Conservation (phyloP, 371 early-diverging fungal genomes). For the Mucor ambiguus region DNA sequence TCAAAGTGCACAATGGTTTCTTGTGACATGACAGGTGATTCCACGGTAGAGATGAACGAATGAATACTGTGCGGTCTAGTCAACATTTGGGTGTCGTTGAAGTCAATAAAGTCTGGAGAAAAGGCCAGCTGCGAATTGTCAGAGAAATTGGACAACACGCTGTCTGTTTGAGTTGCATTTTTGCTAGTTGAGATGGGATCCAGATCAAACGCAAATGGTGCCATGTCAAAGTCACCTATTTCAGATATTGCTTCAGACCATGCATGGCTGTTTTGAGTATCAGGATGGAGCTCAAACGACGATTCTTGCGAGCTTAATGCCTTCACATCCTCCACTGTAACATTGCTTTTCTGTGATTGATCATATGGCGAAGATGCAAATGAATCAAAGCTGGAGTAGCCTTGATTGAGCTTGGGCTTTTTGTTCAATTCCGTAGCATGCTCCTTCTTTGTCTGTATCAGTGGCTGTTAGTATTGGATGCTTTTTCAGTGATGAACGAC, state of each 20-base stretch:
- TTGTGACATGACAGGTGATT: background rate
- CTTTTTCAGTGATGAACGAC: background rate
- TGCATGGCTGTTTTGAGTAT: background rate
- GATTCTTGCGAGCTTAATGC: background rate
- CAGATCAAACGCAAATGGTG: conserved; percentile 8
- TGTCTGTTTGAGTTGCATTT: background rate
- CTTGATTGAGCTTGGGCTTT: background rate
- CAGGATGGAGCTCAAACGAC: background rate
- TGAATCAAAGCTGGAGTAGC: background rate
- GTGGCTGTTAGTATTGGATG: background rate
- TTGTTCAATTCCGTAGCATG: background rate
- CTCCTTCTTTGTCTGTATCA: background rate
- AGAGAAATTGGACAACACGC: conserved; percentile 5
- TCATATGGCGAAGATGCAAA: background rate
- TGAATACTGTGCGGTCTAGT: background rate
- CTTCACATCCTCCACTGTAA: background rate
- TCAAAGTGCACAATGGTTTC: background rate
- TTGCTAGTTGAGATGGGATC: background rate
- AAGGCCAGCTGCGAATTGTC: background rate
- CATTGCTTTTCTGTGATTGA: background rate
- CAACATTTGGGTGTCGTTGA: background rate
- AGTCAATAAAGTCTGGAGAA: background rate
- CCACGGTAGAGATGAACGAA: background rate
- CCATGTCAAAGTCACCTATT: background rate
- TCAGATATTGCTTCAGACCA: conserved; percentile 2